Percentiles rank a stretch among this genome's conserved stretches.
Evolutionary conservation across 305 asterid species (phyloP).

Genomic region (Ajuga reptans): DNA sequence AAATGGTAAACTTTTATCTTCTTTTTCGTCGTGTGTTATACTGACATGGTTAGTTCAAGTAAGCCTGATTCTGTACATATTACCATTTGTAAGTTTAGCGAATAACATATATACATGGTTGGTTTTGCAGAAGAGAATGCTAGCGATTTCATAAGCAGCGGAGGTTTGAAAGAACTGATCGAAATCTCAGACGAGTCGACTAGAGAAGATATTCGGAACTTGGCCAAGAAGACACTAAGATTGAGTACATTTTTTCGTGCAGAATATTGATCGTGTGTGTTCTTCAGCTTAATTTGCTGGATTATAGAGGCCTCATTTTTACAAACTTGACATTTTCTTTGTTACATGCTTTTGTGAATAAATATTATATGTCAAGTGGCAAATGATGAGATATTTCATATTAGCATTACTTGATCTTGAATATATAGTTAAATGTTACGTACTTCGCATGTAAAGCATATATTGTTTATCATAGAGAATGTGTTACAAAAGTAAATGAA

Average conservation of each 20-base stretch:
- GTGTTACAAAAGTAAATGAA: too few relatives aligned
- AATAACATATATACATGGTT: neutral
- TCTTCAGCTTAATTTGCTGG: neutral
- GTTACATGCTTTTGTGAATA: neutral
- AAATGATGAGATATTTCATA: too few relatives aligned
- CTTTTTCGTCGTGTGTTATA: neutral
- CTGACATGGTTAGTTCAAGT: too few relatives aligned
- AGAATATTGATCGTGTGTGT: constrained; percentile 7
- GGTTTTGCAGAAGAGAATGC: constrained; percentile 61
- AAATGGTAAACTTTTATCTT: constrained; percentile 42
- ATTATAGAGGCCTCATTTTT: neutral
- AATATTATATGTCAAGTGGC: too few relatives aligned
- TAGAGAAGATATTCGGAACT: constrained; percentile 77
- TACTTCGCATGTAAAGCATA: neutral
- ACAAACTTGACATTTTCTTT: neutral
- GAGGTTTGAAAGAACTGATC: constrained; percentile 55
- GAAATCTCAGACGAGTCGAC: constrained; percentile 60
- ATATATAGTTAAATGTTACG: neutral
- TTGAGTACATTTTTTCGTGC: constrained; percentile 42
- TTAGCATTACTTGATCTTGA: neutral
- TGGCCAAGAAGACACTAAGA: constrained; percentile 70
- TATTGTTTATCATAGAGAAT: neutral
- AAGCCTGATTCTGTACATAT: neutral
- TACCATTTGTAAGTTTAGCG: neutral
- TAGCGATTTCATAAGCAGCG: constrained; percentile 50